A percentile compares a stretch with the other conserved stretches of the same genome.
These are phyloP conservation scores for Echinochloa phyllopogon DNA, from an alignment of 176 grass and related monocot species.

Conservation along the genomic window DNA sequence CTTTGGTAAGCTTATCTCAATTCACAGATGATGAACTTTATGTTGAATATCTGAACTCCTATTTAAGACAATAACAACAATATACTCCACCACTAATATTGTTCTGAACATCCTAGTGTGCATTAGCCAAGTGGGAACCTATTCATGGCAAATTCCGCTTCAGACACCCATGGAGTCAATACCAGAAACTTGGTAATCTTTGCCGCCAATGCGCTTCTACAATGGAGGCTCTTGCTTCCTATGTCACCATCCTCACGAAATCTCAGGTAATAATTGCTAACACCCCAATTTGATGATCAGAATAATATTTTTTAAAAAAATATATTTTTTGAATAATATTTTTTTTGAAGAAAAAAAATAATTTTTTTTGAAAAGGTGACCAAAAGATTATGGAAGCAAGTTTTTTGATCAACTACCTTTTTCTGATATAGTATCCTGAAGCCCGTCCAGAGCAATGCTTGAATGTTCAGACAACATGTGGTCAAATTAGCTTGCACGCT, in stretches of 20 bases:
- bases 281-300: neutral
- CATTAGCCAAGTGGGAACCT: constrained; percentile 82
- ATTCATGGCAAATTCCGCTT: constrained; percentile 71
- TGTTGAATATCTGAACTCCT: neutral
- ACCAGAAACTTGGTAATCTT: constrained; percentile 71
- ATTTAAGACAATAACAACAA: neutral
- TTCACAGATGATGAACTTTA: neutral
- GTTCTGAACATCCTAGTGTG: constrained; percentile 43
- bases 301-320: too few relatives aligned
- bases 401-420: constrained; percentile 2
- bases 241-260: constrained; percentile 52
- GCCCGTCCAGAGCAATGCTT: constrained; percentile 49
- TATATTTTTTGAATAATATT: too few relatives aligned
- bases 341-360: too few relatives aligned
- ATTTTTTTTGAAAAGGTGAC: too few relatives aligned
- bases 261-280: constrained; percentile 40
- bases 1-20: constrained; percentile 51
- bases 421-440: constrained; percentile 39
- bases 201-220: constrained; percentile 67
- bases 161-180: constrained; percentile 74
- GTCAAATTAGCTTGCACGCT: constrained; percentile 70
- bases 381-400: neutral
- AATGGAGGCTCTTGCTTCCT: constrained; percentile 71
- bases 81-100: neutral
- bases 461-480: constrained; percentile 50